Percentiles rank a stretch among this genome's conserved stretches.
These are phyloP conservation scores for Saccharomycopsis synnaedendra DNA, from an alignment of 805 yeast species.

Conservation along the genomic window DNA sequence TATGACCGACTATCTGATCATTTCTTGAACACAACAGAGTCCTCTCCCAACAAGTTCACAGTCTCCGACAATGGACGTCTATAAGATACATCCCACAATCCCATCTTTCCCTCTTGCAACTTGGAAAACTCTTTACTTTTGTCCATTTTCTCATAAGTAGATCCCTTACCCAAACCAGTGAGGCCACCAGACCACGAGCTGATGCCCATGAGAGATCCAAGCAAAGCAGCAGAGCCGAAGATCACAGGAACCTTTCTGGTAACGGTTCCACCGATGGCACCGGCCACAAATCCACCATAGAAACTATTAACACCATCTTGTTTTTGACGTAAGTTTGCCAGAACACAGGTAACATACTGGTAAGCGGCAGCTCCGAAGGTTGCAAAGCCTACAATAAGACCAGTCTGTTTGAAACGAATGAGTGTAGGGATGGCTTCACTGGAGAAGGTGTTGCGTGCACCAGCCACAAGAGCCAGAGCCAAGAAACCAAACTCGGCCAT, in stretches of 20 bases:
- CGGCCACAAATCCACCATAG: constrained; percentile 35
- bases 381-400: constrained; percentile 27
- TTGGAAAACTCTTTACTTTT: constrained; percentile 22
- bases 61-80: constrained; percentile 79
- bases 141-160: constrained; percentile 19
- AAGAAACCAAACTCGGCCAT: constrained; percentile 33
- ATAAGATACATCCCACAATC: constrained; percentile 71
- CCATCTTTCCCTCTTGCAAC: constrained; percentile 28
- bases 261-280: constrained; percentile 29
- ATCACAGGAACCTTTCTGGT: constrained; percentile 28
- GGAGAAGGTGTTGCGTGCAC: constrained; percentile 33
- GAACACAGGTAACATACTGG: constrained; percentile 30
- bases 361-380: constrained; percentile 36
- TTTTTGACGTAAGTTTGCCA: constrained; percentile 50
- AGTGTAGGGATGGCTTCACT: constrained; percentile 30
- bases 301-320: constrained; percentile 54
- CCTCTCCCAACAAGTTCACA: constrained; percentile 53
- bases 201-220: constrained; percentile 34
- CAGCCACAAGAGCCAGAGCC: constrained; percentile 39
- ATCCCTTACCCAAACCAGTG: constrained; percentile 35
- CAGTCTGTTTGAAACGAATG: constrained; percentile 21
- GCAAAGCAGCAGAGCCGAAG: constrained; percentile 34
- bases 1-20: too few relatives aligned
- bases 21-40: constrained; percentile 10
- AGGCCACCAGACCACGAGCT: constrained; percentile 39